A percentile compares a stretch with the other conserved stretches of the same genome.
Evolutionary conservation across 768 basidiomycete species (phyloP).

Genomic region (Sutorius australiensis): DNA sequence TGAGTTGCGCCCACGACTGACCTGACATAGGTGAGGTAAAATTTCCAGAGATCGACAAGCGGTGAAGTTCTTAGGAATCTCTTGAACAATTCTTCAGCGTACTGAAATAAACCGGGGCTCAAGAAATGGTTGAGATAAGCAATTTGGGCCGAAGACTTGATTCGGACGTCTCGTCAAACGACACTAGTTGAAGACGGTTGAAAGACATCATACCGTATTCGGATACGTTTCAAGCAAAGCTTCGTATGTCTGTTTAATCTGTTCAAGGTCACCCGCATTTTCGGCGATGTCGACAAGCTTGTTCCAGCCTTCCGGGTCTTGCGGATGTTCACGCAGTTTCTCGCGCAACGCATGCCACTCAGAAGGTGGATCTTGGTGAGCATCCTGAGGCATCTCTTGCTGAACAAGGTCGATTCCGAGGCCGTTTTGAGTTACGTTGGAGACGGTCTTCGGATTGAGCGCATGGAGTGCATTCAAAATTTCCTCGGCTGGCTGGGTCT

Average conservation of each 20-base stretch:
- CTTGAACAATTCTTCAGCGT: conserved; percentile 87
- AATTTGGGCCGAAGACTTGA: conserved; percentile 77
- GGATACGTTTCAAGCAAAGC: conserved; percentile 82
- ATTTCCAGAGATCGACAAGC: conserved; percentile 87
- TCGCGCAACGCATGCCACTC: conserved; percentile 66
- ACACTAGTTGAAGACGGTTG: conserved; percentile 22
- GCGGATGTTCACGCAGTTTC: conserved; percentile 61
- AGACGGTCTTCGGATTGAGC: conserved; percentile 29
- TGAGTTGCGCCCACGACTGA: conserved; percentile 37
- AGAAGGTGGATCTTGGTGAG: conserved; percentile 41
- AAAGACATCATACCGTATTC: conserved; percentile 71
- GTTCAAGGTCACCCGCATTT: conserved; percentile 69
- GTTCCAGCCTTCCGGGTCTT: conserved; percentile 78
- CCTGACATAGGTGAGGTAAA: conserved; percentile 92
- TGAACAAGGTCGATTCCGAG: conserved; percentile 21
- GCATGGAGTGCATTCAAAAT: conserved; percentile 35
- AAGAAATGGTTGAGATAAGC: conserved; percentile 78
- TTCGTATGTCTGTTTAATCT: conserved; percentile 79
- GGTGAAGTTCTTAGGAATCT: conserved; percentile 82
- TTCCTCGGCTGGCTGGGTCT: conserved; percentile 36
- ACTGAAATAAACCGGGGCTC: conserved; percentile 59
- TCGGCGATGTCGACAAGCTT: conserved; percentile 76
- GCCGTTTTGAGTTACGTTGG: conserved; percentile 27
- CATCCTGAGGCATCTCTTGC: conserved; percentile 21
- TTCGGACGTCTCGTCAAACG: conserved; percentile 23